Evolutionary conservation across 1,139 yeast genomes (phyloP), one percentile per base, ranked within the genome.

Genomic region (Protomyces inouyei): DNA sequence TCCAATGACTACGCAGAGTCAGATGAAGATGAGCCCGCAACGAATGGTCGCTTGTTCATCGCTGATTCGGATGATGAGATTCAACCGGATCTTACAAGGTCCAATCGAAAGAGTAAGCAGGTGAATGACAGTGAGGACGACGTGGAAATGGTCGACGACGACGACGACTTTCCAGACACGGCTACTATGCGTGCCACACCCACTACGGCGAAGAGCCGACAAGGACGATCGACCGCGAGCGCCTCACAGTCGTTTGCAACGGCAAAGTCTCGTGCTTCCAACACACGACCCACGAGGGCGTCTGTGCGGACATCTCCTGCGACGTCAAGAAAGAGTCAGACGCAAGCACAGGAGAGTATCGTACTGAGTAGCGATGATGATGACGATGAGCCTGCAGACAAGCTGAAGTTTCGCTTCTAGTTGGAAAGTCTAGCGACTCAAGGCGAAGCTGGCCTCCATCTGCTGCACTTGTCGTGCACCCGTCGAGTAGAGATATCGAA

Each of bases 371-470:
- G 48, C 25, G 48, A 43, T 18, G 48, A 43, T 8, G 48, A 43
- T 21, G 48, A 43, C 18, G 48, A 43, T 43, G 48, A 43, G 48
- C 48, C 48, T 2, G 23, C 23, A 18, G 48, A 43, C 25, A 43
- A 43, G 28, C 48, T 43, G 23, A 43, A 43, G n/a, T 43, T 43
- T 43, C 48, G 48, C 48, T 43, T 43, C 18, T 43, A 21, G n/a
- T 2, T 3, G 48, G 23, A 10, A 3, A 2, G 3, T 18, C 16
- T 18, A 43, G 21, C 48, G 48, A 43, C 48, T 43, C 14, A 59
- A 52, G 3, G 63, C 63, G 52, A 59, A 59, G 36, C 63, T 59
- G 18, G 63, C 63, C 21, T 59, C 63, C 63, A 59, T 59, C 36
- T 59, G 63, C 32, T 59, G 63, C 3, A 59, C 63, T 21, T 59